A percentile compares a stretch with the other conserved stretches of the same genome.
Evolutionary conservation across 2,329 filamentous ascomycete genomes (phyloP).

Genomic region (Zasmidium cellare): DNA sequence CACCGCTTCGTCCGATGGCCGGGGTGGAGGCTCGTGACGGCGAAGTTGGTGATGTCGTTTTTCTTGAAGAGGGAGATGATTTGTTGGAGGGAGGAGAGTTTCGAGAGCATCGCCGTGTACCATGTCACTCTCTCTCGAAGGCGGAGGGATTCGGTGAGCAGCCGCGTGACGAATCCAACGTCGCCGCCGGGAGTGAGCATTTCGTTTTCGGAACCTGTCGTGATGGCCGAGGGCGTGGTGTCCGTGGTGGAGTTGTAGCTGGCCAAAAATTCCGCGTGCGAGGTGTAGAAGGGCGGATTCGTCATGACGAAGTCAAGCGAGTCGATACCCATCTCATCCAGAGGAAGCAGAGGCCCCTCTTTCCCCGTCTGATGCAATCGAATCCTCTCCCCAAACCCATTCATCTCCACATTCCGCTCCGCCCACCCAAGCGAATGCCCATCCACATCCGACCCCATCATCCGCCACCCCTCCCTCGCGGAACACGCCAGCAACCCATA

Average conservation of each 20-base stretch:
- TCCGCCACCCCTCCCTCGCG: slow-evolving; percentile 65
- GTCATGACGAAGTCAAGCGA: slow-evolving; percentile 83
- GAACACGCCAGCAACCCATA: slow-evolving; percentile 80
- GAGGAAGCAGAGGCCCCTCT: slow-evolving; percentile 59
- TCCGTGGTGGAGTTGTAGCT: slow-evolving; percentile 45
- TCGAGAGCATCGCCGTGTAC: slow-evolving; percentile 92
- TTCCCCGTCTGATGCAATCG: slow-evolving; percentile 61
- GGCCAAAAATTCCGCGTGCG: slow-evolving; percentile 64
- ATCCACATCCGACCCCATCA: slow-evolving; percentile 68
- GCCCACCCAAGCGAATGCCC: slow-evolving; percentile 67
- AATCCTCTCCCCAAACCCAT: slow-evolving; percentile 65
- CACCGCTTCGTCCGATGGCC: slow-evolving; percentile 78
- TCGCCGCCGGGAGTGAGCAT: slow-evolving; percentile 81
- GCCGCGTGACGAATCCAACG: slow-evolving; percentile 68
- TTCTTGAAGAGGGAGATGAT: slow-evolving; percentile 61
- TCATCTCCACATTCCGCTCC: slow-evolving; percentile 64
- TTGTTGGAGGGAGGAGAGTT: slow-evolving; percentile 65
- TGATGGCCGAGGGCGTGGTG: slow-evolving; percentile 54
- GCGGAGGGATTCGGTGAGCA: slow-evolving; percentile 68
- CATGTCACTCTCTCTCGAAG: slow-evolving; percentile 68
- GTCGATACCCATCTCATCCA: slow-evolving; percentile 54
- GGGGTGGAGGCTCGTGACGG: slow-evolving; percentile 76
- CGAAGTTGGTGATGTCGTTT: slow-evolving; percentile 70
- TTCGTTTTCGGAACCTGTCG: slow-evolving; percentile 75
- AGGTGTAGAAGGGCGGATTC: slow-evolving; percentile 93